Conservation (phyloP, 1,284 basidiomycete species). For the Boletus hoseneyae region DNA sequence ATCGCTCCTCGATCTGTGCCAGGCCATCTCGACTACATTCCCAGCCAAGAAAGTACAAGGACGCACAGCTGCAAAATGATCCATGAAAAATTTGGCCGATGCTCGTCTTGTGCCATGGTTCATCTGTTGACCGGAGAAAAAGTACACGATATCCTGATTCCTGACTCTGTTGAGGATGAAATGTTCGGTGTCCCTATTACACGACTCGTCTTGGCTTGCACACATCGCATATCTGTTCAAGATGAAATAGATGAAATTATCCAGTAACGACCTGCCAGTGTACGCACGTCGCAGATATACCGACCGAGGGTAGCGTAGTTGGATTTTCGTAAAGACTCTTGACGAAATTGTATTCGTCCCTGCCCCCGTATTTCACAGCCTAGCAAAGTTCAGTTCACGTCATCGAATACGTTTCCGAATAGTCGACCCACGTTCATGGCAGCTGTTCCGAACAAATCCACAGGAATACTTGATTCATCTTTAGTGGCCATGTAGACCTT, state of each 20-base stretch:
- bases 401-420: constrained; percentile 2
- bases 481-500: constrained; percentile 65
- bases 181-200: constrained; percentile 47
- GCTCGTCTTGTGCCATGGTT: constrained; percentile 38
- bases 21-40: constrained; percentile 19
- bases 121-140: constrained; percentile 33
- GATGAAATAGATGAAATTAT: constrained; percentile 4
- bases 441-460: constrained; percentile 62
- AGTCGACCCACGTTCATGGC: constrained; percentile 45
- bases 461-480: constrained; percentile 79
- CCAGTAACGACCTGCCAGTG: not conserved
- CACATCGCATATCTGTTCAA: constrained; percentile 31
- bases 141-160: constrained; percentile 53
- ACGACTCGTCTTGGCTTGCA: constrained; percentile 34
- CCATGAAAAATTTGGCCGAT: constrained; percentile 45
- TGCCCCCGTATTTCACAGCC: constrained; percentile 74
- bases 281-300: constrained; percentile 65
- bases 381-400: constrained; percentile 27
- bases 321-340: constrained; percentile 71
- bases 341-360: constrained; percentile 74
- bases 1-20: constrained; percentile 63
- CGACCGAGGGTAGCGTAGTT: constrained; percentile 65
- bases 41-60: not conserved
- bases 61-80: constrained; percentile 62
- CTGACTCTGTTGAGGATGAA: constrained; percentile 47